Percentiles rank a stretch among this genome's conserved stretches.
Evolutionary conservation across 306 rosid species (phyloP).

Genomic region (Vachellia pachyceras): DNA sequence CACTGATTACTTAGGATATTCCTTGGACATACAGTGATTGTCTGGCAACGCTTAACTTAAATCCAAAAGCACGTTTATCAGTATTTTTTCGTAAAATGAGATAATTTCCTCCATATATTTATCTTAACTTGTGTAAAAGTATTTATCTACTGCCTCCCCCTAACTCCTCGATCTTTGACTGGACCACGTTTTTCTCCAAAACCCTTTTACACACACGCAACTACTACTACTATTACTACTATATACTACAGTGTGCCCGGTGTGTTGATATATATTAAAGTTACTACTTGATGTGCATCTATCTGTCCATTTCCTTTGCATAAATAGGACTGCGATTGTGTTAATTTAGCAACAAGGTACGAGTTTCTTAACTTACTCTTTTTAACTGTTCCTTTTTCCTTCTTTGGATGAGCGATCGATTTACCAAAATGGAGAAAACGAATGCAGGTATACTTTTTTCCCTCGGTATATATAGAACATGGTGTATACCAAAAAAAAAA

Average conservation of each 20-base stretch:
- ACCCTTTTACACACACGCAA: too few species aligned
- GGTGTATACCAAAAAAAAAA: too few species aligned
- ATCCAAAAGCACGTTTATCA: too few species aligned
- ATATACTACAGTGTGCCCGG: background rate
- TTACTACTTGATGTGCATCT: background rate
- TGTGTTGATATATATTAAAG: background rate
- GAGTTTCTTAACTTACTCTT: background rate
- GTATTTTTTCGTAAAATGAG: too few species aligned
- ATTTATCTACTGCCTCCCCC: too few species aligned
- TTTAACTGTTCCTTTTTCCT: background rate
- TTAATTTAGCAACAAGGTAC: background rate
- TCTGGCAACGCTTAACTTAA: too few species aligned
- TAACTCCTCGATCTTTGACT: too few species aligned
- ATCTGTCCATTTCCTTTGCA: background rate
- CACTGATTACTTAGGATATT: background rate
- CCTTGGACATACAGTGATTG: background rate
- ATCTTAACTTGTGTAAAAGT: too few species aligned
- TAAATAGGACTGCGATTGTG: background rate
- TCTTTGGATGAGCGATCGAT: background rate
- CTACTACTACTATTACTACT: too few species aligned
- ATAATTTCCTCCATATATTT: too few species aligned
- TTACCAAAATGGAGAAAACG: background rate
- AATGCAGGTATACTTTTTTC: background rate
- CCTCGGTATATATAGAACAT: background rate
- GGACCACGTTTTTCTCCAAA: too few species aligned